Evolutionary conservation across 441 rosid genomes (phyloP).

Genomic region (Biscutella auriculata): DNA sequence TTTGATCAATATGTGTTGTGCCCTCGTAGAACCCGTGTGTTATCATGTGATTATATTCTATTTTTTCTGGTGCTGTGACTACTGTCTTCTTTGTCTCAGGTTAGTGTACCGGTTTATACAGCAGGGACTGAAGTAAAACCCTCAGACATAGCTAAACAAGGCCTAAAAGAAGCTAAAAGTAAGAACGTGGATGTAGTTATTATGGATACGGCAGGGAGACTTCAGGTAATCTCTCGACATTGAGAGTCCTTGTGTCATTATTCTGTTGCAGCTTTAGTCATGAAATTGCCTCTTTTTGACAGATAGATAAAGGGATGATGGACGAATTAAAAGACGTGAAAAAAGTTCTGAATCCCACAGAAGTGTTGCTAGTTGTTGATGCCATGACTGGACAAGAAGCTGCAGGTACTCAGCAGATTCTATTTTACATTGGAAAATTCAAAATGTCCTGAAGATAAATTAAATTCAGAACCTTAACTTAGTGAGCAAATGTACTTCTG

Average conservation of each 20-base stretch:
- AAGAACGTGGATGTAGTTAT: constrained; percentile 77
- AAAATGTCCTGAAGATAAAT: not conserved
- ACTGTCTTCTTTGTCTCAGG: constrained; percentile 49
- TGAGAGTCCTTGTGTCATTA: not conserved
- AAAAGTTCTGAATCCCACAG: constrained; percentile 75
- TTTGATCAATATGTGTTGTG: not conserved
- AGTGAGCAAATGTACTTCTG: not conserved
- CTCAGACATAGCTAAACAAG: constrained; percentile 82
- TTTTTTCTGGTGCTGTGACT: constrained; percentile 23
- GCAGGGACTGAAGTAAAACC: constrained; percentile 86
- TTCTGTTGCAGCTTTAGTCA: constrained; percentile 4
- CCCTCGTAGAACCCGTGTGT: not conserved
- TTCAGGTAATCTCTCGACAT: constrained; percentile 51
- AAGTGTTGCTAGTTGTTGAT: constrained; percentile 92
- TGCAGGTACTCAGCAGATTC: constrained; percentile 46
- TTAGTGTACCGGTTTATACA: constrained; percentile 75
- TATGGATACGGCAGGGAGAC: constrained; percentile 96
- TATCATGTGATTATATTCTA: not conserved
- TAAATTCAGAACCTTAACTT: not conserved
- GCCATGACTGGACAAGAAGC: constrained; percentile 99
- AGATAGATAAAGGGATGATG: constrained; percentile 98
- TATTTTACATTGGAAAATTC: not conserved
- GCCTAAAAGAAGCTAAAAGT: constrained; percentile 74
- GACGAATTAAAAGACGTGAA: constrained; percentile 92
- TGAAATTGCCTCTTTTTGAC: constrained; percentile 13